phyloP scores from a whole-genome alignment of 306 rosid genomes.

The Mimosa pudica region DNA sequence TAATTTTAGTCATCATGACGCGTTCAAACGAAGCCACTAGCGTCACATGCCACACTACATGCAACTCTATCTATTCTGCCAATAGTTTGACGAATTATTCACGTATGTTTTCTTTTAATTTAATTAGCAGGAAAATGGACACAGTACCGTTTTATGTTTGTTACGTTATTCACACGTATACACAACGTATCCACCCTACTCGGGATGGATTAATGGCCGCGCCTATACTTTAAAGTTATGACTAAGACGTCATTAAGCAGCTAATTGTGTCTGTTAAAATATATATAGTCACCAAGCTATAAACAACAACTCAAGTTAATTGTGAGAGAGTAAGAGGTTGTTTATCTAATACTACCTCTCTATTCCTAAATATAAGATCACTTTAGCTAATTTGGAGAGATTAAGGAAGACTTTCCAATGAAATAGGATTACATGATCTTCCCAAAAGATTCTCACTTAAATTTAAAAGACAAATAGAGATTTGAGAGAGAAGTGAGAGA shows the following conservation, averaged over 20 bases:
- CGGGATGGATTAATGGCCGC: background rate
- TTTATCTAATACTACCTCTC: no score
- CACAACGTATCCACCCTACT: background rate
- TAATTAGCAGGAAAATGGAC: background rate
- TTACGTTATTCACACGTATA: background rate
- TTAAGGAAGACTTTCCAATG: no score
- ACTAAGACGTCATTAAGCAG: background rate
- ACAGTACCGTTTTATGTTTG: background rate
- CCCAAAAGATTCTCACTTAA: no score
- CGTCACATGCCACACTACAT: background rate
- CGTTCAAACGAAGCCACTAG: background rate
- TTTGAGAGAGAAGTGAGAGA: no score
- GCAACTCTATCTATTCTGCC: background rate
- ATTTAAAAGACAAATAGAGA: no score
- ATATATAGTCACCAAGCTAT: background rate
- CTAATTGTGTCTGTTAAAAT: background rate
- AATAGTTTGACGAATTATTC: background rate
- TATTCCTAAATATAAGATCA: no score
- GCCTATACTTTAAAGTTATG: background rate
- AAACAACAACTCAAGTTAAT: background rate
- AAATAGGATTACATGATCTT: no score
- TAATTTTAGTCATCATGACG: conserved; percentile 1
- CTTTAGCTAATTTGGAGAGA: no score
- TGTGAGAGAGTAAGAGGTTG: background rate
- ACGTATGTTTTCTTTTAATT: background rate